Percentiles rank a stretch among this genome's conserved stretches.
These are phyloP conservation scores for Ormosia emarginata DNA, from an alignment of 306 rosid species.

Conservation along the genomic window DNA sequence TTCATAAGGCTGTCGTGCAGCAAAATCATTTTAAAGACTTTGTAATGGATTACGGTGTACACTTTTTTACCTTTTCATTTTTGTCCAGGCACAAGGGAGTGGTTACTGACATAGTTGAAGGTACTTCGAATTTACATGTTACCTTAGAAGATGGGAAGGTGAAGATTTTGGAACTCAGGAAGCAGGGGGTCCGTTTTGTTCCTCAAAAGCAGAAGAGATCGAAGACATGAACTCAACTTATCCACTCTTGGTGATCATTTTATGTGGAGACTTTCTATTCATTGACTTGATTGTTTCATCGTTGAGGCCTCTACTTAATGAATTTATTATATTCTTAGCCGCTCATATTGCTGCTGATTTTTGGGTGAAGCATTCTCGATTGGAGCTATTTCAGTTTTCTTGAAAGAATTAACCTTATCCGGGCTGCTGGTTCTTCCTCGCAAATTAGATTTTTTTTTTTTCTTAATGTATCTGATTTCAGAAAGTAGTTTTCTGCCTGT, in stretches of 20 bases:
- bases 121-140: slow-evolving; percentile 63
- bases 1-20: not conserved
- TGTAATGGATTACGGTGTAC: not conserved
- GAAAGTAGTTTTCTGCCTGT: slow-evolving; percentile 30
- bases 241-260: slow-evolving; percentile 3
- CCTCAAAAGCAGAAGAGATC: slow-evolving; percentile 78
- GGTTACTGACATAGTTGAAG: slow-evolving; percentile 65
- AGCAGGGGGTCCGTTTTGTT: slow-evolving; percentile 85
- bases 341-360: slow-evolving; percentile 22
- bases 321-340: slow-evolving; percentile 15
- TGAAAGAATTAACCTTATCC: slow-evolving; percentile 17
- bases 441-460: slow-evolving; percentile 4
- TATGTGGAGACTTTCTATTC: slow-evolving; percentile 18
- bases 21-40: not conserved
- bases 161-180: slow-evolving; percentile 66
- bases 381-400: slow-evolving; percentile 25
- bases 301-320: slow-evolving; percentile 23
- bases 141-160: slow-evolving; percentile 71
- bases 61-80: not conserved
- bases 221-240: slow-evolving; percentile 26
- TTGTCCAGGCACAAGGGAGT: slow-evolving; percentile 81
- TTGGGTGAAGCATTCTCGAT: slow-evolving; percentile 25
- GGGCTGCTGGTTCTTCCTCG: slow-evolving; percentile 13
- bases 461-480: slow-evolving; percentile 22
- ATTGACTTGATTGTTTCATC: slow-evolving; percentile 28